phyloP scores from a whole-genome alignment of 495 filamentous ascomycete species.

The Geopyxis carbonaria region DNA sequence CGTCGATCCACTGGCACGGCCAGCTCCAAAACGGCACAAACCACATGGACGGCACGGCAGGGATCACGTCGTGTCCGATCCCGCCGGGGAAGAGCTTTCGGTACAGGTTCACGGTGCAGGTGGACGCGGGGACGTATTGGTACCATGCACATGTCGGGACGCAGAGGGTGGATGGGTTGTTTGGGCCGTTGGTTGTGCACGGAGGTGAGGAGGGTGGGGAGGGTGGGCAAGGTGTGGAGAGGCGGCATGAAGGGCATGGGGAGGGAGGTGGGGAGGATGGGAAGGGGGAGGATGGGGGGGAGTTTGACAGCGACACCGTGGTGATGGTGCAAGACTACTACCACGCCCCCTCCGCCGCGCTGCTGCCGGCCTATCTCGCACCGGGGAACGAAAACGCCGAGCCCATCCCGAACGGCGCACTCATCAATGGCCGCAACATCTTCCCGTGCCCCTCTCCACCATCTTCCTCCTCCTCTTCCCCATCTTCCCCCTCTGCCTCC shows the following conservation, averaged over 20 bases:
- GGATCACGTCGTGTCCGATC: constrained; percentile 51
- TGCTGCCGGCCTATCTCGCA: constrained; percentile 35
- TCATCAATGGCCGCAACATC: constrained; percentile 47
- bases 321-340: constrained; percentile 43
- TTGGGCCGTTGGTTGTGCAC: constrained; percentile 41
- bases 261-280: constrained; percentile 37
- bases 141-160: constrained; percentile 24
- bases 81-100: constrained; percentile 35
- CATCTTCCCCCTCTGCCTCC: constrained; percentile 30
- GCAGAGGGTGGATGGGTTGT: constrained; percentile 32
- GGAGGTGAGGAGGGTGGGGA: constrained; percentile 27
- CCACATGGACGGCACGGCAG: constrained; percentile 45
- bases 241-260: constrained; percentile 37
- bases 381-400: constrained; percentile 37
- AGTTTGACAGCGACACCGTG: constrained; percentile 36
- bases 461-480: constrained; percentile 25
- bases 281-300: constrained; percentile 20
- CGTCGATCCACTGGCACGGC: constrained; percentile 50
- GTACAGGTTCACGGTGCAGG: constrained; percentile 31
- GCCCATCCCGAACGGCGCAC: constrained; percentile 42
- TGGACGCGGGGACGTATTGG: constrained; percentile 19
- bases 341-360: constrained; percentile 34
- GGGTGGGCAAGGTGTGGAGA: constrained; percentile 18
- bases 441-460: constrained; percentile 33
- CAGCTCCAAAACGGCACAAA: constrained; percentile 45